Evolutionary conservation across 2,329 filamentous ascomycete species (phyloP).

Genomic region (Fusarium virguliforme): DNA sequence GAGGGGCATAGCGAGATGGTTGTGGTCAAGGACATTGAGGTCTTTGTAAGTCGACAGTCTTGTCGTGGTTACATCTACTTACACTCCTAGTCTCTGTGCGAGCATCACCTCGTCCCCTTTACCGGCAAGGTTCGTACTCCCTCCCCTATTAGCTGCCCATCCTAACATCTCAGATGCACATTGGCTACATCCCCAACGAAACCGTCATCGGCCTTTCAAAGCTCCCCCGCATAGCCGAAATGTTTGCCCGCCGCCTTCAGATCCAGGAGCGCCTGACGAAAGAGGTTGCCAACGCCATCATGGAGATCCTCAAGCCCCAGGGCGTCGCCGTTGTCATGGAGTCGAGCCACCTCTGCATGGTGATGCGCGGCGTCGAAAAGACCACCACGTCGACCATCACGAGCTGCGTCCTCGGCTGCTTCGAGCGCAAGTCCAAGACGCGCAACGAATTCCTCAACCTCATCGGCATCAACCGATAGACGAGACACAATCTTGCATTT

Average conservation of each 20-base stretch:
- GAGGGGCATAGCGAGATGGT: constrained; percentile 98
- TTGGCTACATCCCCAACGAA: constrained; percentile 94
- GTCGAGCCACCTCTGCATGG: constrained; percentile 97
- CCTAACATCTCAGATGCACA: constrained; percentile 83
- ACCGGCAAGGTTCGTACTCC: constrained; percentile 81
- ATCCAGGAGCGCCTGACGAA: constrained; percentile 97
- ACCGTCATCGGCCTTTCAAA: constrained; percentile 97
- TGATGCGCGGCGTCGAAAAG: constrained; percentile 98
- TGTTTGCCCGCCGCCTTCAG: constrained; percentile 94
- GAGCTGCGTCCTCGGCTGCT: constrained; percentile 97
- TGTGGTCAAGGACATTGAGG: constrained; percentile 97
- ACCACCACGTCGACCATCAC: constrained; percentile 90
- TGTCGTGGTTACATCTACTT: constrained; percentile 2
- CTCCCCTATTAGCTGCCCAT: not conserved
- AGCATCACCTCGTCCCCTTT: constrained; percentile 98
- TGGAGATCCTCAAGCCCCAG: constrained; percentile 92
- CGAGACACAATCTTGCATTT: constrained; percentile 35
- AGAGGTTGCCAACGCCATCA: constrained; percentile 94
- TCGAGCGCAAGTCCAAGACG: constrained; percentile 93
- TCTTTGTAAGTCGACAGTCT: constrained; percentile 63
- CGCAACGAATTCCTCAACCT: constrained; percentile 95
- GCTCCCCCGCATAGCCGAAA: constrained; percentile 93
- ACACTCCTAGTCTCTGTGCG: constrained; percentile 80
- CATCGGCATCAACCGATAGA: constrained; percentile 70
- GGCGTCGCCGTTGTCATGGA: constrained; percentile 99